Percentiles rank a stretch among this genome's conserved stretches.
Conservation (phyloP, 2,329 filamentous ascomycete species). For the Trichoderma aggressivum region DNA sequence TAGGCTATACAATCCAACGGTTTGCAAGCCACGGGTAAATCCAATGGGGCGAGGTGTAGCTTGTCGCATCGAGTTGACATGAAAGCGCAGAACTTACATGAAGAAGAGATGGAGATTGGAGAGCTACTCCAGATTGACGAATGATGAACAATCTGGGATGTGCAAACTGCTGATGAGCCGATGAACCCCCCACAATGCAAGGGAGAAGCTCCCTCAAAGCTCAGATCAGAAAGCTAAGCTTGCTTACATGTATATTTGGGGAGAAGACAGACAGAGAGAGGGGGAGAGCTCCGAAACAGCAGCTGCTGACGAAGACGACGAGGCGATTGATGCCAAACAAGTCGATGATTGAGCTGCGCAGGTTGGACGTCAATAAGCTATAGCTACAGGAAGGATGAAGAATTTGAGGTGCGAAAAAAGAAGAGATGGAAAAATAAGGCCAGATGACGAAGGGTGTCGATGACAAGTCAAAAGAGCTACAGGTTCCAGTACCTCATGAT, state of each 20-base stretch:
- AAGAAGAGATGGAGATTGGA: not conserved
- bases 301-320: not conserved
- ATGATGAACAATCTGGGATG: not conserved
- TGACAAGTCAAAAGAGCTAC: not conserved
- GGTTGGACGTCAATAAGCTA: not conserved
- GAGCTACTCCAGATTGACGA: not conserved
- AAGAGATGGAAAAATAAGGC: not conserved
- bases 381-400: not conserved
- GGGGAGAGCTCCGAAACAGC: not conserved
- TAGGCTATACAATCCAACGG: not conserved
- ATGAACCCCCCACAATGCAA: not conserved
- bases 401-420: not conserved
- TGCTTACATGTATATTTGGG: not conserved
- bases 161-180: not conserved
- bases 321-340: not conserved
- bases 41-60: not conserved
- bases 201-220: not conserved
- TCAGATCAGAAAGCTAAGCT: not conserved
- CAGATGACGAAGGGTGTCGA: not conserved
- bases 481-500: not conserved
- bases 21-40: not conserved
- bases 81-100: not conserved
- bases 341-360: not conserved
- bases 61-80: not conserved
- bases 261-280: not conserved